Percentiles rank a stretch among this genome's conserved stretches.
These are phyloP conservation scores for Fagus sylvatica DNA, from an alignment of 306 rosid species.

Conservation along the genomic window DNA sequence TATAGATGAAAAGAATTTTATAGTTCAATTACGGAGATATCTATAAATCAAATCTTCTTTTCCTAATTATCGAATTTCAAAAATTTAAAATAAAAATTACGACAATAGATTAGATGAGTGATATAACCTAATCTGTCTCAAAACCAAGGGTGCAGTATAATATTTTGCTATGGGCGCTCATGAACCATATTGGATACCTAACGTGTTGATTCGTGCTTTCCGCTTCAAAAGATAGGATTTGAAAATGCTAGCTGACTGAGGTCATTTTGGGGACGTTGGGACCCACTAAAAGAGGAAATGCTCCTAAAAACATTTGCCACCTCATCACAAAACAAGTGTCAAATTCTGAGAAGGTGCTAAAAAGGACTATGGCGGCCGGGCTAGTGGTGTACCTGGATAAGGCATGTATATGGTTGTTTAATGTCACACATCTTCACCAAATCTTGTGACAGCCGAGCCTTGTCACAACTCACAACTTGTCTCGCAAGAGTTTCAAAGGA, in stretches of 20 bases:
- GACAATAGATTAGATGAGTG: too few species aligned
- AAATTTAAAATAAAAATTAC: too few species aligned
- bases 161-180: neutral
- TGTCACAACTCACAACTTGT: too few species aligned
- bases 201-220: neutral
- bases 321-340: neutral
- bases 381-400: neutral
- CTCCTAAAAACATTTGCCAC: neutral
- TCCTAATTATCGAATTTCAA: too few species aligned
- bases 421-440: too few species aligned
- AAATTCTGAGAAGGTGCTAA: neutral
- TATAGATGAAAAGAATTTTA: too few species aligned
- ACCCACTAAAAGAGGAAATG: neutral
- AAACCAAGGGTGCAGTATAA: neutral
- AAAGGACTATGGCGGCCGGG: neutral
- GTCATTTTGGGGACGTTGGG: neutral
- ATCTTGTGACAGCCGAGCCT: too few species aligned
- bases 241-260: neutral
- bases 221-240: neutral
- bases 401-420: neutral
- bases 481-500: too few species aligned
- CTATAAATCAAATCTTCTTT: too few species aligned
- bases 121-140: too few species aligned
- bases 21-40: too few species aligned
- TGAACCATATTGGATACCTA: neutral